Percentiles rank a stretch among this genome's conserved stretches.
Evolutionary conservation across 345 rosid species (phyloP).

Genomic region (Brassica napus): DNA sequence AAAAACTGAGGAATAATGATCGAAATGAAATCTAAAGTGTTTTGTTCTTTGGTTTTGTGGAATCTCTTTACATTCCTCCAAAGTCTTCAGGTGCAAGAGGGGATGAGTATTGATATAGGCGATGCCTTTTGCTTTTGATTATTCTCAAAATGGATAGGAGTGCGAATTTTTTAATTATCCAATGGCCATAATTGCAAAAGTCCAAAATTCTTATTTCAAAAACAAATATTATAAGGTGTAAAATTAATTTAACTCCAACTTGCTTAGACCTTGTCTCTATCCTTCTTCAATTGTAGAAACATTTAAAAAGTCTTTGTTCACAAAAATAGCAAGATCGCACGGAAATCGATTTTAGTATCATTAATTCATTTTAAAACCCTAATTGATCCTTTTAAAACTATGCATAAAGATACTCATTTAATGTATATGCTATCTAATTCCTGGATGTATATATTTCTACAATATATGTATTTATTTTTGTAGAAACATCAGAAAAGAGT

Average conservation of each 20-base stretch:
- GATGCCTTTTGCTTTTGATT: constrained; percentile 28
- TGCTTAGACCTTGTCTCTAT: constrained; percentile 18
- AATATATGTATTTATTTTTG: not conserved
- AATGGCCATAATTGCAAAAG: constrained; percentile 41
- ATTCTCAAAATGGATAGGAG: constrained; percentile 59
- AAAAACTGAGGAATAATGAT: not conserved
- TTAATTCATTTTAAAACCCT: constrained; percentile 9
- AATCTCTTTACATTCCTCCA: constrained; percentile 45
- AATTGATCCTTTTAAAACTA: not conserved
- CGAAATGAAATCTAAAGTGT: constrained; percentile 24
- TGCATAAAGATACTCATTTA: constrained; percentile 8
- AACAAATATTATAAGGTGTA: not conserved
- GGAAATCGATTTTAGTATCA: constrained; percentile 7
- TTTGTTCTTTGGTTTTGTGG: not conserved
- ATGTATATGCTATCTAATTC: not conserved
- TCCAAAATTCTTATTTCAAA: constrained; percentile 28
- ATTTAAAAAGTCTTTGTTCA: constrained; percentile 12
- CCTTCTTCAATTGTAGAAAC: constrained; percentile 28
- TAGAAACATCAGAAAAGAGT: constrained; percentile 1
- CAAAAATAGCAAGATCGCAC: constrained; percentile 26
- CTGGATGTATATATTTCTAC: not conserved
- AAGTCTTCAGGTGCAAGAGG: constrained; percentile 57
- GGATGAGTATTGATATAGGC: constrained; percentile 32
- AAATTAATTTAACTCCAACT: not conserved
- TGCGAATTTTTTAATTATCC: constrained; percentile 42